These are phyloP conservation scores for Psilocybe sp. DNA, from an alignment of 768 basidiomycete genomes.

Conservation along the genomic window DNA sequence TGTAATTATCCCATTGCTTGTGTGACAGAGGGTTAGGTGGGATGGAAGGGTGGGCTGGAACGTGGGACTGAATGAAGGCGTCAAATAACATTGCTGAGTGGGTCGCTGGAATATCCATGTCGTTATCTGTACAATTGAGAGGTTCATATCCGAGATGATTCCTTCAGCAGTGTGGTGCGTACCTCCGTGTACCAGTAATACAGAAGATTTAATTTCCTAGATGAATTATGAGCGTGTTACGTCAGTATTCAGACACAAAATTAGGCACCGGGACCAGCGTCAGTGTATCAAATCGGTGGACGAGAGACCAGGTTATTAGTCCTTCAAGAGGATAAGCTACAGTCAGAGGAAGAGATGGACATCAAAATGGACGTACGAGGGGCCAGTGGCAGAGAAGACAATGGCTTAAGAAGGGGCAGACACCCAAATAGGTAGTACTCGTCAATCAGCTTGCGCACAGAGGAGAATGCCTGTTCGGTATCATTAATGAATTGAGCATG, in stretches of 20 bases:
- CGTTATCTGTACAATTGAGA: constrained; percentile 41
- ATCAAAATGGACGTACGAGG: constrained; percentile 46
- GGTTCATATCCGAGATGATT: neutral
- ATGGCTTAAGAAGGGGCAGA: constrained; percentile 70
- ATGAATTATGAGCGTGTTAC: neutral
- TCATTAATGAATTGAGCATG: neutral
- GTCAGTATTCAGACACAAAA: neutral
- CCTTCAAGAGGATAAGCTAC: constrained; percentile 28
- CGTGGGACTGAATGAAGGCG: constrained; percentile 54
- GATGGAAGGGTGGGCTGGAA: constrained; percentile 53
- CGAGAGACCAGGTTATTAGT: constrained; percentile 50
- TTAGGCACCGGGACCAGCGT: constrained; percentile 48
- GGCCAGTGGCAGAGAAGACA: constrained; percentile 59
- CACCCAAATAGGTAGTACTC: constrained; percentile 63
- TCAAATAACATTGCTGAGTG: constrained; percentile 73
- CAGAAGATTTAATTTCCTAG: constrained; percentile 63
- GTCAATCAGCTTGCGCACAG: constrained; percentile 56
- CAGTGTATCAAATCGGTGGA: constrained; percentile 62
- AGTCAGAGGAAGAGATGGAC: neutral
- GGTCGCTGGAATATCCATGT: constrained; percentile 66
- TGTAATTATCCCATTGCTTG: constrained; percentile 42
- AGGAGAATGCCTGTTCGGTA: constrained; percentile 46
- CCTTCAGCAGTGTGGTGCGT: neutral
- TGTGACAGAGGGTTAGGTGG: constrained; percentile 30
- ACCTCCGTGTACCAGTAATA: constrained; percentile 72